Evolutionary conservation across 2,329 filamentous ascomycete genomes (phyloP), one percentile per base, ranked within the genome.

Genomic region (Ciborinia camelliae): DNA sequence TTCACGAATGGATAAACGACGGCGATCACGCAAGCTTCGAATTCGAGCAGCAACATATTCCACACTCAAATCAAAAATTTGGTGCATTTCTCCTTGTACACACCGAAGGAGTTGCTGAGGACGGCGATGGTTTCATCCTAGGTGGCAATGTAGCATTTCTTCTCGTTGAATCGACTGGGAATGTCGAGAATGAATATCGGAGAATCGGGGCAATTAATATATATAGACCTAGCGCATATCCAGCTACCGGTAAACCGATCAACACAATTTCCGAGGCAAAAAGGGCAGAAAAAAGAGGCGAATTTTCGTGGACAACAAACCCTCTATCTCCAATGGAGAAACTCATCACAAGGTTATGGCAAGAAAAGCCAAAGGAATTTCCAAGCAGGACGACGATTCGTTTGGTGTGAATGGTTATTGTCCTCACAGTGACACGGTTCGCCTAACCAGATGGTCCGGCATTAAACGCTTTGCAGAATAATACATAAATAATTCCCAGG

Each of bases 21-120:
- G 51, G 30, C 20, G 23, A n/a, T 35, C 32, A 47, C 26, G 48
- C n/a, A 14, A 65, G 51, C 35, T 66, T 67, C 37, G 66, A 67
- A 51, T 67, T 67, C 28, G 66, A 67, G 35, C 66, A 67, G 48
- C 66, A 67, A 39, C 66, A 67, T 64, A 48, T 66, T 15, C n/a
- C 66, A 26, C 66, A 67, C 26, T 5, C 48, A 8, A 61, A 61
- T 37, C 66, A 67, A 26, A 61, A 12, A 55, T 67, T 66, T 20
- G 66, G 52, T 15, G 66, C 66, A 18, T 62, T 66, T 45, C 41
- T 66, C 23, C 47, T 67, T 14, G 55, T 41, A 14, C 51, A 63
- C 18, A 64, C 37, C 14, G 64, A 67, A 62, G 62, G 65, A 30
- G n/a, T 66, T 43, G 8, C 41, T 26, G 43, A 45, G 8, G 45